Base-by-base conservation (phyloP, 2,329 filamentous ascomycete species). In the Exophiala mesophila region DNA sequence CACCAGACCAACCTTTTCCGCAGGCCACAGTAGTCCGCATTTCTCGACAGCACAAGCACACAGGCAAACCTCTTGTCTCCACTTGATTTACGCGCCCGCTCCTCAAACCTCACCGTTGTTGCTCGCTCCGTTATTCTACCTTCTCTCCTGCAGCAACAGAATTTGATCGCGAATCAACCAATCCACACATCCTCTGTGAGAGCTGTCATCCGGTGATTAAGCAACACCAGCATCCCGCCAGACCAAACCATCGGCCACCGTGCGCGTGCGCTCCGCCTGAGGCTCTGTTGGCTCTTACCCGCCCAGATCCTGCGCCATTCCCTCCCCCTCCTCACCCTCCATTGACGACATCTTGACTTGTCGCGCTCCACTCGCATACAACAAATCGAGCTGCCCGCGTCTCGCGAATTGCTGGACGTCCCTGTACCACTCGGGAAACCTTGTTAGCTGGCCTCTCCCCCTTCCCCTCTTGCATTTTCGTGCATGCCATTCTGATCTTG, bases 401-500 rank as follows among this genome's bases (percentile, higher is more conserved):
- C 39, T 36, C 35, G 41, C 41, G 39, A 39, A 39, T 38, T 43
- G 40, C 37, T 41, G 39, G 44, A 48, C 40, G 47, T 41, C 48
- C 42, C 52, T 47, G 53, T 54, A 43, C 52, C 44, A 54, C 52
- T 54, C 44, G 49, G 49, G 49, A 49, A 54, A 56, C 52, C 53
- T 56, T 53, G 53, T 56, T 56, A 50, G 53, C 52, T 54, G 52
- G 45, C 34, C 52, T 52, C 39, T 47, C 32, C 45, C 48, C 47
- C 48, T 44, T 51, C 48, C 45, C 45, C 45, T 51, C 48, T 47
- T 56, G 47, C 50, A 52, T 54, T 50, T 44, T 55, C 50, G 53
- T 56, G 55, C 55, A 57, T 57, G 50, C 54, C 45, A 57, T 53
- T 49, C 54, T 52, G 50, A 55, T 55, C 47, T 50, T 49, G 53